These are phyloP conservation scores for Tetratostichococcus sp. DNA, from an alignment of 139 green algal species.

Conservation along the genomic window DNA sequence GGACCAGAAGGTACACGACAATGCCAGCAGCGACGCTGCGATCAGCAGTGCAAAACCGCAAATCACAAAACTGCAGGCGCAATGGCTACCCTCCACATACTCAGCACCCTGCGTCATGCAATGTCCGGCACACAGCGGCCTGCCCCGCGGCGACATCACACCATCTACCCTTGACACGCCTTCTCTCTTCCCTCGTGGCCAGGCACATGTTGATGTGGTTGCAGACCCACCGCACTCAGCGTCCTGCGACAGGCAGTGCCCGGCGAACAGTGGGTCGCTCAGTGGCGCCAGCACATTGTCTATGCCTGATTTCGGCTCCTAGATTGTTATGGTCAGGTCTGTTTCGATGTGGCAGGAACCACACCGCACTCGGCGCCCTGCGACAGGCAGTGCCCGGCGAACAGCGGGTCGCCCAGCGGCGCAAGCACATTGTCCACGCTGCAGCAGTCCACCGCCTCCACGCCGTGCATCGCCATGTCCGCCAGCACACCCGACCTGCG, in stretches of 20 bases:
- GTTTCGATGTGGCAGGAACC: neutral
- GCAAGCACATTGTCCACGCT: slow-evolving; percentile 89
- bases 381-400: slow-evolving; percentile 68
- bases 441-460: slow-evolving; percentile 84
- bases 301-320: too few species aligned
- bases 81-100: too few species aligned
- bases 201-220: too few species aligned
- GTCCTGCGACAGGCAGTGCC: neutral
- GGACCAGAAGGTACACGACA: too few species aligned
- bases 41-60: too few species aligned
- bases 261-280: too few species aligned
- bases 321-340: too few species aligned
- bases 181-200: too few species aligned
- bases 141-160: neutral
- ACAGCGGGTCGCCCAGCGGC: slow-evolving; percentile 71
- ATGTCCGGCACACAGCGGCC: too few species aligned
- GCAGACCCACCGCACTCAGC: slow-evolving; percentile 43
- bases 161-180: neutral
- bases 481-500: slow-evolving; percentile 42
- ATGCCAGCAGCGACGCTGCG: too few species aligned
- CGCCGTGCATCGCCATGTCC: slow-evolving; percentile 59
- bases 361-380: slow-evolving; percentile 45
- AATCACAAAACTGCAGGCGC: too few species aligned
- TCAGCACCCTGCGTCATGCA: neutral
- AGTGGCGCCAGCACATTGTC: neutral